Evolutionary conservation across 495 filamentous ascomycete genomes (phyloP), one percentile per base, ranked within the genome.

Genomic region (Umbilicaria muhlenbergii): DNA sequence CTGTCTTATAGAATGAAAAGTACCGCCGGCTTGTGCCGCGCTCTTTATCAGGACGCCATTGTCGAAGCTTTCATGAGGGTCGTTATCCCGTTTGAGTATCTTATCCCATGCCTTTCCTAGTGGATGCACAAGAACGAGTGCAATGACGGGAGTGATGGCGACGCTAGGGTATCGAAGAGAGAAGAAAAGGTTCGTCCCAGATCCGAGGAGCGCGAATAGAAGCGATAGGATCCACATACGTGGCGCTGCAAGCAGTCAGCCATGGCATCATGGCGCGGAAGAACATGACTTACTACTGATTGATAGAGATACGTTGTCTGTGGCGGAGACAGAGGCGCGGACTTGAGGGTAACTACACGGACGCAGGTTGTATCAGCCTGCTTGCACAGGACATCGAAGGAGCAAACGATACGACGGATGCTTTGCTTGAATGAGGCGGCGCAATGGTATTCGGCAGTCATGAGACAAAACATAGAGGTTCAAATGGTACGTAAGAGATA

Each of bases 151-250:
- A 0, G 81, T 86, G 52, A 91, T 88, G 15, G 80, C 75, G 57
- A 91, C 82, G 54, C 82, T 86, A 31, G 85, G 84, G 63, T 89
- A 91, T 65, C 84, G 71, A 47, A 91, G 61, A 32, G 80, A 77
- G 63, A 91, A 84, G 58, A 91, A 87, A 24, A 89, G 62, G 60
- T 89, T 91, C 34, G 82, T 86, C 2, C 81, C 79, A 32, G 82
- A 86, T 38, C 84, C 85, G 16, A 88, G 64, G 28, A 91, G 61
- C 8, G 84, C 78, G 55, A 89, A 93, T 11, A 91, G 52, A 6
- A 83, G 66, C 16, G 83, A 85, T 14, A 91, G 54, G 1, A 69
- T 57, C 86, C 85, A 91, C 84, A 91, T 93, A 32, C 85, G 81
- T 14, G 85, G 77, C 2, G 86, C 24, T 28, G 24, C 24, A 28